Percentiles rank a stretch among this genome's conserved stretches.
Conservation (phyloP, 164 flowering plant species). For the Piper betle region DNA sequence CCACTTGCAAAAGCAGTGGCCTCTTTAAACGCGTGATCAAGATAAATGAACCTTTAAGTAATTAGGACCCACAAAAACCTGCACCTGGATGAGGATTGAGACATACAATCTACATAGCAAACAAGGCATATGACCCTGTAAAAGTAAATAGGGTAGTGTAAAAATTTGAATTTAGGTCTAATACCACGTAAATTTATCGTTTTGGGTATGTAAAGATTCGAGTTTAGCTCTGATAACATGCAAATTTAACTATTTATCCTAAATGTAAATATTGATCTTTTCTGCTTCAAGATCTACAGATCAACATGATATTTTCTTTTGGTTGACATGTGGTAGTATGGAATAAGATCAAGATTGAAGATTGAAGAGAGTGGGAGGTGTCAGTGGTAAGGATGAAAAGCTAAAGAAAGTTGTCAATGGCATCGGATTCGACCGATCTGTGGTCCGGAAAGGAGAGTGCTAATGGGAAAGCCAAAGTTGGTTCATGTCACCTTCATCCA, state of each 20-base stretch:
- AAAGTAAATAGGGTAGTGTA: no score
- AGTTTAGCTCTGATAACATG: no score
- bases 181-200: no score
- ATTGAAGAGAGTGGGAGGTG: neutral
- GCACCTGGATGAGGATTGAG: neutral
- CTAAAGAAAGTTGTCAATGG: neutral
- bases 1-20: constrained; percentile 2
- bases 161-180: no score
- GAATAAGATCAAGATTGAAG: neutral
- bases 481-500: constrained; percentile 7
- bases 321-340: neutral
- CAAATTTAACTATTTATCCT: no score
- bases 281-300: neutral
- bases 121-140: no score
- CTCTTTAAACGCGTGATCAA: constrained; percentile 16
- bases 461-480: constrained; percentile 5
- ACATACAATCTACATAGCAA: neutral
- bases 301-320: no score
- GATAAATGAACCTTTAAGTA: constrained; percentile 5
- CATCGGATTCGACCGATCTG: constrained; percentile 5
- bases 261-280: neutral
- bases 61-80: constrained; percentile 8
- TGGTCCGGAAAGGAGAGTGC: neutral
- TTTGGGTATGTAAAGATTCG: no score
- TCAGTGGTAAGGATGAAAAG: constrained; percentile 4